Evolutionary conservation across 1,284 basidiomycete species (phyloP).

Genomic region (Inonotus hispidus): DNA sequence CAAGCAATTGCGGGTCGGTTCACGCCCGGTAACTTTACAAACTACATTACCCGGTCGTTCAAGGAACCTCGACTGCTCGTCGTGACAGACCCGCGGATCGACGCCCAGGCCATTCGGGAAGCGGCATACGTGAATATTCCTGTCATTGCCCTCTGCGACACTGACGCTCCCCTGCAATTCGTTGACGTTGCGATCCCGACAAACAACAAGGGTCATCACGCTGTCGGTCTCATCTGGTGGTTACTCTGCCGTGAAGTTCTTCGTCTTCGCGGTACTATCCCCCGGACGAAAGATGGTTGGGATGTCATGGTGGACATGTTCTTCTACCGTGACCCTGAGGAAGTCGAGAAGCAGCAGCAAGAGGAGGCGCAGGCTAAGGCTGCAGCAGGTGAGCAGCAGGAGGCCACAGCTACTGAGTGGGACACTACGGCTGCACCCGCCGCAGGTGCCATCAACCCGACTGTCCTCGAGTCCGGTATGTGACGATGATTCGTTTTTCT

Average conservation of each 20-base stretch:
- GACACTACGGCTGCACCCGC: conserved; percentile 66
- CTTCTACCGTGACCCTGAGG: conserved; percentile 99
- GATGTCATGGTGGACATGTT: conserved; percentile 99
- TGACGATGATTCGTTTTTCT: conserved; percentile 17
- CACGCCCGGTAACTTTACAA: conserved; percentile 98
- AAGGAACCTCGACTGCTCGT: conserved; percentile 98
- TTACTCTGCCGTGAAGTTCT: conserved; percentile 96
- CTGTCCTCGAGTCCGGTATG: conserved; percentile 63
- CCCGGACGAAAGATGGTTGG: conserved; percentile 89
- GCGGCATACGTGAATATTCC: conserved; percentile 99
- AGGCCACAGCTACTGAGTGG: conserved; percentile 66
- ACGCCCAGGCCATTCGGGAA: conserved; percentile 99
- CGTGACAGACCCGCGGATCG: conserved; percentile 97
- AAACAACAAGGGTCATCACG: conserved; percentile 98
- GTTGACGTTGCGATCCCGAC: conserved; percentile 98
- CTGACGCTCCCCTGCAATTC: conserved; percentile 94
- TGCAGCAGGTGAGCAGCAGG: conserved; percentile 49
- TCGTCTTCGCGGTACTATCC: conserved; percentile 89
- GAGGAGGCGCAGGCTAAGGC: conserved; percentile 86
- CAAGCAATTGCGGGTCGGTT: conserved; percentile 99
- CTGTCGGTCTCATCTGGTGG: conserved; percentile 99
- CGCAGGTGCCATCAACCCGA: conserved; percentile 72
- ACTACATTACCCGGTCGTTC: conserved; percentile 99
- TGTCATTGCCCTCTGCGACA: conserved; percentile 98
- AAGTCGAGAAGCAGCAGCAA: conserved; percentile 95